Evolutionary conservation across 306 rosid species (phyloP).

Genomic region (Cajanus cajan): DNA sequence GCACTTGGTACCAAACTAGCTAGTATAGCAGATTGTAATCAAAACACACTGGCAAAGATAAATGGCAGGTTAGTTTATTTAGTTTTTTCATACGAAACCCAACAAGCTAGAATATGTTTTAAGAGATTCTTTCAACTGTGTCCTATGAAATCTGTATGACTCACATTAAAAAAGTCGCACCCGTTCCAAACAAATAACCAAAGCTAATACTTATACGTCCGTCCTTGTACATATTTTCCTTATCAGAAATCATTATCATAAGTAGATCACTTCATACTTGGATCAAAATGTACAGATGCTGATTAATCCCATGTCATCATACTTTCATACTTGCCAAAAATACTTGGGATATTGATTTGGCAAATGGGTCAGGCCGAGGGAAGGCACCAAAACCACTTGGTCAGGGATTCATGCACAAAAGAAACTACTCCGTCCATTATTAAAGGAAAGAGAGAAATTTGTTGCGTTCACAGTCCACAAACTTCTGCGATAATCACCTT

Average conservation of each 20-base stretch:
- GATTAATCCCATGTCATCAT: constrained; percentile 9
- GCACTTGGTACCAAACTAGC: too few relatives aligned
- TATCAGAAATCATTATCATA: background rate
- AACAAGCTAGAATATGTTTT: background rate
- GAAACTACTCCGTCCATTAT: constrained; percentile 1
- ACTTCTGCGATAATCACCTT: constrained; percentile 36
- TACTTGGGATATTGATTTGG: constrained; percentile 12
- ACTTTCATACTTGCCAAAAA: constrained; percentile 12
- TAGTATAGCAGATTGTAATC: background rate
- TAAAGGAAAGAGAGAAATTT: background rate
- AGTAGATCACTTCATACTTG: constrained; percentile 13
- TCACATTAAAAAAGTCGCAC: background rate
- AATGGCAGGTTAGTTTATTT: background rate
- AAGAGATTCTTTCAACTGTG: background rate
- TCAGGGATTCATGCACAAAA: constrained; percentile 11
- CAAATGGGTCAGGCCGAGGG: background rate
- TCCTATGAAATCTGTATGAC: background rate
- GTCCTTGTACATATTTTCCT: constrained; percentile 9
- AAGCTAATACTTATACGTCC: background rate
- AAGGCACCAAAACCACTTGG: constrained; percentile 6
- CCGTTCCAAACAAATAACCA: constrained; percentile 1
- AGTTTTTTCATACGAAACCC: background rate
- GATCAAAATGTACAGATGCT: constrained; percentile 1
- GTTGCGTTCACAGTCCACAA: background rate
- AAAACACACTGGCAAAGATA: background rate